Evolutionary conservation across 2,329 filamentous ascomycete species (phyloP), one percentile per base, ranked within the genome.

Genomic region (Xylariomycetidae sp.): DNA sequence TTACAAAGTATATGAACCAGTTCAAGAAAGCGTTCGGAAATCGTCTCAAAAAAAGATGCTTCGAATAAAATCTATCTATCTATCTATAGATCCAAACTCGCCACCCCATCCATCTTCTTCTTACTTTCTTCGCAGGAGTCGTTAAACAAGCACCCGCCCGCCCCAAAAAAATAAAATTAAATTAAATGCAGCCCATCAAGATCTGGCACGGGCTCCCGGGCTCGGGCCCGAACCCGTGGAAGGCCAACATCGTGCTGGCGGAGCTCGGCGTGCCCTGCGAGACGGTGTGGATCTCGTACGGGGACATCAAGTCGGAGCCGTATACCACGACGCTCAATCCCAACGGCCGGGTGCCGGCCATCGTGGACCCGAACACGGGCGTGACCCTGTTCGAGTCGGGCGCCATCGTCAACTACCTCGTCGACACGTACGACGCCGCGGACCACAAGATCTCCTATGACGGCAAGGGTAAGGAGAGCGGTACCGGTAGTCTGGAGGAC

Each of bases 301-400:
- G 27, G 23, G 50, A 56, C 9, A 48, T 58, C 42, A 62, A 62
- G 37, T 36, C 46, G 14, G 46, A 53, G 26, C 48, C 42, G 11
- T 61, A 50, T 34, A 36, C 30, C 13, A 42, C 46, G 9, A 42
- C 46, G 9, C 33, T 59, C 32, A 62, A 62, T 37, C 58, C 57
- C 16, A 62, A 62, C 38, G 58, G 58, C 18, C 54, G 56, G 13
- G 27, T 59, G 10, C 58, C 58, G 1, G 41, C 54, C 12, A 53
- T 62, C 31, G 22, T 47, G 6, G 52, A 70, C 41, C 63, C 64
- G 38, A 63, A 64, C 38, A 69, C 65, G 26, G 59, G 57, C 37
- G 51, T 72, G 25, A 63, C 59, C 0, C 57, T 69, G 25, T 74
- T 66, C 63, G 69, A 73, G 46, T 66, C 62, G 12, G 66, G 65